Evolutionary conservation across 768 basidiomycete genomes (phyloP).

Genomic region (Rubroboletus satanas): DNA sequence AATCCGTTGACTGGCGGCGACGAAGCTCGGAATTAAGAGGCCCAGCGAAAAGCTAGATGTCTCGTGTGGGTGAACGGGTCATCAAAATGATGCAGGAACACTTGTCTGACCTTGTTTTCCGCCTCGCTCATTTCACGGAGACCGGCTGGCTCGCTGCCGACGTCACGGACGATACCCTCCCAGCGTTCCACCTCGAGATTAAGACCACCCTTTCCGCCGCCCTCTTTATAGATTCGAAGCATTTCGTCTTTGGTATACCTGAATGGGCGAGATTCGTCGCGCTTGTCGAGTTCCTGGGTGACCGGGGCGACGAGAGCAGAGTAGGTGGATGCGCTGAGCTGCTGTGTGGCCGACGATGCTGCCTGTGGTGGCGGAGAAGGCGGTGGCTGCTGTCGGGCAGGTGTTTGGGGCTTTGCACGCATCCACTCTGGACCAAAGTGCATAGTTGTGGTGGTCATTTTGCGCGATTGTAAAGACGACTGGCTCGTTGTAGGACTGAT

Average conservation of each 20-base stretch:
- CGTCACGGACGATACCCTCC: constrained; percentile 84
- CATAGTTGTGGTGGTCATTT: constrained; percentile 65
- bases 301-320: constrained; percentile 47
- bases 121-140: constrained; percentile 75
- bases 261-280: constrained; percentile 73
- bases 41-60: constrained; percentile 68
- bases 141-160: constrained; percentile 65
- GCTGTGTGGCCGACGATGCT: constrained; percentile 37
- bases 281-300: constrained; percentile 50
- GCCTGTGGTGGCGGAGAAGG: constrained; percentile 56
- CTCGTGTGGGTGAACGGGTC: constrained; percentile 28
- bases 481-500: neutral
- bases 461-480: constrained; percentile 16
- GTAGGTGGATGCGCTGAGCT: constrained; percentile 69
- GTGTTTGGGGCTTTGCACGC: constrained; percentile 68
- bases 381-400: constrained; percentile 49
- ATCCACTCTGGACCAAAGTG: constrained; percentile 94
- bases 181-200: constrained; percentile 85
- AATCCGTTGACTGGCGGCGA: constrained; percentile 77
- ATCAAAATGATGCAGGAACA: constrained; percentile 5
- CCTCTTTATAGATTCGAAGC: constrained; percentile 78
- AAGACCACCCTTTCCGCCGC: constrained; percentile 66
- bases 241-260: constrained; percentile 84
- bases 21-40: constrained; percentile 83
- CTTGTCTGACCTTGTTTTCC: constrained; percentile 77